Conservation (phyloP, 306 rosid genomes). For the Coriaria nepalensis region DNA sequence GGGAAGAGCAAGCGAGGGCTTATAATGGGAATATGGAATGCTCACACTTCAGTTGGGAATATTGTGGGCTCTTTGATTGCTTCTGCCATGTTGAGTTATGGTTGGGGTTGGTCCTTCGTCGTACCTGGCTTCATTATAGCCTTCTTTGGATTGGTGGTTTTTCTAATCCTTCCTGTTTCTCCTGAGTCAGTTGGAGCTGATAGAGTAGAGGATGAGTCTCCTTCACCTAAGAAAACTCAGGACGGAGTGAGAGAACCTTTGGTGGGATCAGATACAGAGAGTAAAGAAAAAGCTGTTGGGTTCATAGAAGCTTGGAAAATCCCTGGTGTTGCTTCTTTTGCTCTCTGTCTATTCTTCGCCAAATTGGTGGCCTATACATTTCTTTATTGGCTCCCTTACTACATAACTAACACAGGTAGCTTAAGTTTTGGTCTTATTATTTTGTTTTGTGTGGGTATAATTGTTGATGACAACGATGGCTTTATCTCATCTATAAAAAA, state of each 20-base stretch:
- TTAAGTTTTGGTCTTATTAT: background rate
- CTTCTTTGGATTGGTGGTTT: conserved; percentile 48
- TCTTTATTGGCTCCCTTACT: conserved; percentile 98
- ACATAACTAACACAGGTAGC: conserved; percentile 79
- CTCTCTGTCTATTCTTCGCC: conserved; percentile 84
- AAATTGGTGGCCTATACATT: conserved; percentile 98
- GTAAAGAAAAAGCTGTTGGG: conserved; percentile 47
- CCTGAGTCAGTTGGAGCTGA: conserved; percentile 61
- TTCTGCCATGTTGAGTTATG: conserved; percentile 68
- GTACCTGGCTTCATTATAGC: conserved; percentile 62
- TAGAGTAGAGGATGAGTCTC: conserved; percentile 38
- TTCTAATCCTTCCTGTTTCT: conserved; percentile 53
- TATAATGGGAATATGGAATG: conserved; percentile 99
- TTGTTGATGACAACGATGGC: background rate
- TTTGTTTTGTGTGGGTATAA: background rate
- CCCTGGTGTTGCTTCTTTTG: conserved; percentile 97
- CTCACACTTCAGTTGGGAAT: conserved; percentile 92
- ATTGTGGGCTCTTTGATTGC: conserved; percentile 82
- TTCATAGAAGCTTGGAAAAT: conserved; percentile 94
- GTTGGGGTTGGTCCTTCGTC: conserved; percentile 98
- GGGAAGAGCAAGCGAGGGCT: conserved; percentile 93
- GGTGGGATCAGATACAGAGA: conserved; percentile 25
- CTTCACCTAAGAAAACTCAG: conserved; percentile 41
- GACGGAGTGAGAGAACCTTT: conserved; percentile 46
- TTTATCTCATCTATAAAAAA: background rate